A percentile compares a stretch with the other conserved stretches of the same genome.
phyloP scores from a whole-genome alignment of 331 rosid genomes.

The Cucumis variabilis region DNA sequence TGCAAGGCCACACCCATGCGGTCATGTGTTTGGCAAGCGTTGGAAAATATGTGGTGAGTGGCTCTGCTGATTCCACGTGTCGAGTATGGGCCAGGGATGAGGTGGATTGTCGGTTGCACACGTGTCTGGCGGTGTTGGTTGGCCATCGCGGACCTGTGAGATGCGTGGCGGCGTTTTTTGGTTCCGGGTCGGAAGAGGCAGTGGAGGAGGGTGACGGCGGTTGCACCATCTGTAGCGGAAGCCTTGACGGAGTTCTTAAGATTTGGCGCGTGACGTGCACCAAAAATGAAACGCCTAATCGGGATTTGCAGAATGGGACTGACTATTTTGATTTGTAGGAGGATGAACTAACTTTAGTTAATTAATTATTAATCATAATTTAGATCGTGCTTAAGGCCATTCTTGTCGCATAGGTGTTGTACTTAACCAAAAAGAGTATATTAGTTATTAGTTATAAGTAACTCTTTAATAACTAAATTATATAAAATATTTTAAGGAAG shows the following conservation, averaged over 20 bases:
- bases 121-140: constrained; percentile 70
- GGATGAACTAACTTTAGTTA: background rate
- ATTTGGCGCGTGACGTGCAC: constrained; percentile 64
- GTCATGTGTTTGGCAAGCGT: constrained; percentile 76
- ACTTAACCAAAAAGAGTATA: too few species aligned
- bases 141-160: constrained; percentile 92
- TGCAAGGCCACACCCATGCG: constrained; percentile 92
- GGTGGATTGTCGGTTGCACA: constrained; percentile 58
- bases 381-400: too few species aligned
- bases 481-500: too few species aligned
- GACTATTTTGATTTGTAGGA: constrained; percentile 17
- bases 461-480: too few species aligned
- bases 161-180: constrained; percentile 54
- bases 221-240: constrained; percentile 77
- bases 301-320: background rate
- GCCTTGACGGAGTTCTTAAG: constrained; percentile 90
- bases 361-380: background rate
- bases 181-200: constrained; percentile 30
- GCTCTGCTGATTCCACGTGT: constrained; percentile 86
- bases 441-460: too few species aligned
- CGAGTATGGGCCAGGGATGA: constrained; percentile 75
- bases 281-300: background rate
- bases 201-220: constrained; percentile 50
- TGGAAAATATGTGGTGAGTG: constrained; percentile 68
- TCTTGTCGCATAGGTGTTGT: too few species aligned